phyloP scores from a whole-genome alignment of 1,284 basidiomycete species.

The Cryptococcus deneoformans region DNA sequence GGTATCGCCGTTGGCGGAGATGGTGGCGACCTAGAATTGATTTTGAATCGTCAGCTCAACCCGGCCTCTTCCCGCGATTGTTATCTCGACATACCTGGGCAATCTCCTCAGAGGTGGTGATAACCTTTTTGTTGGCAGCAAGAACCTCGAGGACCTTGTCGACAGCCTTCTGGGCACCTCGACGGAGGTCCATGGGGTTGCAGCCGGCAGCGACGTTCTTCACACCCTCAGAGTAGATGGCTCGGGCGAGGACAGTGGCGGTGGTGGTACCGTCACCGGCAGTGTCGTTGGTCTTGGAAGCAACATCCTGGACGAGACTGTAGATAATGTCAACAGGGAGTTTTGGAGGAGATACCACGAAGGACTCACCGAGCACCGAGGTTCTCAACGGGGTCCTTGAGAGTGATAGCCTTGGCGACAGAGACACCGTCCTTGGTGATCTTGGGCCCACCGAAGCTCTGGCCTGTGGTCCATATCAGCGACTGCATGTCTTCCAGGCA shows the following conservation, averaged over 20 bases:
- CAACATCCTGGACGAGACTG: constrained; percentile 92
- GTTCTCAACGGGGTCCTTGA: constrained; percentile 99
- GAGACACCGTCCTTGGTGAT: constrained; percentile 99
- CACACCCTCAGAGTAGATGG: constrained; percentile 98
- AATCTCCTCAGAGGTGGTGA: constrained; percentile 97
- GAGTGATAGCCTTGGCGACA: constrained; percentile 89
- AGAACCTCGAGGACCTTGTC: constrained; percentile 94
- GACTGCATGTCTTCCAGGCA: not conserved
- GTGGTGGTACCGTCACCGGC: constrained; percentile 99
- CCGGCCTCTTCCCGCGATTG: not conserved
- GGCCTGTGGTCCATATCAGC: constrained; percentile 45
- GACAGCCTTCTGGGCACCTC: constrained; percentile 93
- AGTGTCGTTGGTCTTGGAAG: constrained; percentile 93
- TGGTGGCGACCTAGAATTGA: constrained; percentile 73
- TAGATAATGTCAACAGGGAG: not conserved
- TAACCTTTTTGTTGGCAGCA: constrained; percentile 85
- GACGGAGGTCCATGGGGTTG: constrained; percentile 99
- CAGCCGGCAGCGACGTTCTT: constrained; percentile 98
- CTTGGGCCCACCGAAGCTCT: constrained; percentile 95
- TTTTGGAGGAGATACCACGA: not conserved
- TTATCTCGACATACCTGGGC: constrained; percentile 60
- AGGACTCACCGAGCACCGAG: constrained; percentile 82
- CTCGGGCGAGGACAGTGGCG: constrained; percentile 92
- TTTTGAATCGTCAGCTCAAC: no score
- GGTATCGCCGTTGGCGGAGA: constrained; percentile 94